A percentile compares a stretch with the other conserved stretches of the same genome.
Evolutionary conservation across 257 asterid genomes (phyloP).

Genomic region (Nyctanthes arbortristis): DNA sequence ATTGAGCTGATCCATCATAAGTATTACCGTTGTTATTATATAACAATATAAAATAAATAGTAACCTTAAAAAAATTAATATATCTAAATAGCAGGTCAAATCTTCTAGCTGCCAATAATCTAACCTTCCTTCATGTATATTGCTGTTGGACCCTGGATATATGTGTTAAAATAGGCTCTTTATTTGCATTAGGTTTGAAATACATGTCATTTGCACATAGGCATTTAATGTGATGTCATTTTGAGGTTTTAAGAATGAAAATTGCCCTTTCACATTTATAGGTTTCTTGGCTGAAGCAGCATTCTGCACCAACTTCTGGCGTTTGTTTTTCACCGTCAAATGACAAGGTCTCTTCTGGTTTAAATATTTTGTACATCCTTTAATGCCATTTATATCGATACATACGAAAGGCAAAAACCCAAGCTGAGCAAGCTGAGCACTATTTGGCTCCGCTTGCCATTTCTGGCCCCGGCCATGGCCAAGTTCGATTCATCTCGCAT

Average conservation of each 20-base stretch:
- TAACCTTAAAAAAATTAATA: too few species aligned
- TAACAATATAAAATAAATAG: too few species aligned
- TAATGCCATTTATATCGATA: slow-evolving; percentile 11
- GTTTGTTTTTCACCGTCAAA: slow-evolving; percentile 93
- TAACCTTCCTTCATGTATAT: background rate
- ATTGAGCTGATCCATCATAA: too few species aligned
- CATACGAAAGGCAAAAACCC: too few species aligned
- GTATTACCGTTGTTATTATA: too few species aligned
- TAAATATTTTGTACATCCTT: slow-evolving; percentile 1
- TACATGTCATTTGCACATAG: too few species aligned
- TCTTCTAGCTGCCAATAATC: background rate
- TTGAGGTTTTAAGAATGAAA: background rate
- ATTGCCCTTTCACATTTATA: slow-evolving; percentile 33
- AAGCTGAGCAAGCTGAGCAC: too few species aligned
- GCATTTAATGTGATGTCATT: too few species aligned
- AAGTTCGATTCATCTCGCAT: too few species aligned
- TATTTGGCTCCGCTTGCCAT: too few species aligned
- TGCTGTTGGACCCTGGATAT: slow-evolving; percentile 18
- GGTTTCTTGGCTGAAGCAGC: slow-evolving; percentile 98
- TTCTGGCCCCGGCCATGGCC: too few species aligned
- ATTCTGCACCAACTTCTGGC: slow-evolving; percentile 95
- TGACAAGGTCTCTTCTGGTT: slow-evolving; percentile 71
- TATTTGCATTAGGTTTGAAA: slow-evolving; percentile 13
- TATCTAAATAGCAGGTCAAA: too few species aligned
- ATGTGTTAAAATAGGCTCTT: slow-evolving; percentile 6